Evolutionary conservation across 2,329 filamentous ascomycete genomes (phyloP), one percentile per base, ranked within the genome.

Genomic region (Claviceps fusiformis): DNA sequence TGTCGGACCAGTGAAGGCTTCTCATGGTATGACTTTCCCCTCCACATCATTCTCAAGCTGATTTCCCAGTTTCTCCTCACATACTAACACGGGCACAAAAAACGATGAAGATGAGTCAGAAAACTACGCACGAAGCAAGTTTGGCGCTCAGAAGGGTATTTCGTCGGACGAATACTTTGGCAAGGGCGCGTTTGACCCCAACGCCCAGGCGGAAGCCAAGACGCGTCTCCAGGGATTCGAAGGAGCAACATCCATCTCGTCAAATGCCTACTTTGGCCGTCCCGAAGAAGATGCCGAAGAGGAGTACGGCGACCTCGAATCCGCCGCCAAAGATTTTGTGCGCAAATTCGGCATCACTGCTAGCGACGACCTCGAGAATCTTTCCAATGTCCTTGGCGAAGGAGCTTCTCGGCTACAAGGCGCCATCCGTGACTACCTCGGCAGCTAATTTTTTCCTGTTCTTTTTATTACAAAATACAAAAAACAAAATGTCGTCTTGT

Each of bases 151-250:
- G 70, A 97, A 97, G 76, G 88, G 88, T 62, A 98, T 98, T 62
- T 96, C 90, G 0, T 96, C 91, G 0, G 93, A 98, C 69, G 93
- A 98, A 68, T 98, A 95, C 78, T 98, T 98, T 67, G 90, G 92
- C 64, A 92, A 93, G 68, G 89, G 90, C 54, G 74, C 80, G 55
- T 97, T 85, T 70, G 91, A 98, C 67, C 83, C 91, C 43, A 78
- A 77, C 55, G 82, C 86, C 9, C 86, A 93, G 67, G 77, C 83
- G 53, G 92, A 96, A 73, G 92, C 93, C 63, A 95, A 95, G 75
- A 77, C 79, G 29, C 83, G 93, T 45, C 80, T 98, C 54, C 85
- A 89, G 73, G 88, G 90, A 50, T 98, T 98, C 66, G 92, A 97
- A 71, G 90, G 93, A 48, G 91, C 93, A 11, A 85, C 84, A 1